phyloP scores from a whole-genome alignment of 2,329 filamentous ascomycete species.

The Bimuria novae-zelandiae region DNA sequence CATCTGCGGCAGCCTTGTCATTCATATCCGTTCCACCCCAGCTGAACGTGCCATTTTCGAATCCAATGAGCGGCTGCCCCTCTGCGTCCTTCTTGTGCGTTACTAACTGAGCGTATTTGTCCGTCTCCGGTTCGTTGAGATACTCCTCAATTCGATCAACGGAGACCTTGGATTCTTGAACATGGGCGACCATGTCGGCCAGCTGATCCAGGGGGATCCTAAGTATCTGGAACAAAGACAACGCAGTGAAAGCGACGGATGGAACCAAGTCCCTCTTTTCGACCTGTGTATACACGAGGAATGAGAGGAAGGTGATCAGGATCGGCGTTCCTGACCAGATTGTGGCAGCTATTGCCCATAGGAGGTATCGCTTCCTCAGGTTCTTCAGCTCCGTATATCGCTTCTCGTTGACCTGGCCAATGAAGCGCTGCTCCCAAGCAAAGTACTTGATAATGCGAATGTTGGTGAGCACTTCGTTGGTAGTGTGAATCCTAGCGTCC shows the following conservation, averaged over 20 bases:
- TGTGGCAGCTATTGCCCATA: slow-evolving; percentile 90
- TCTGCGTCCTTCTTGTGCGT: slow-evolving; percentile 69
- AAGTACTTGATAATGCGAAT: slow-evolving; percentile 99
- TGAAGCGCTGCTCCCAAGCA: slow-evolving; percentile 94
- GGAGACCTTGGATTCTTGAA: slow-evolving; percentile 96
- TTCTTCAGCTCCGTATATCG: slow-evolving; percentile 76
- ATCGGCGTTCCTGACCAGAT: slow-evolving; percentile 97
- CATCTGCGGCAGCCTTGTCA: slow-evolving; percentile 64
- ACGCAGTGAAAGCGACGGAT: slow-evolving; percentile 91
- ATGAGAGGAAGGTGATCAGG: slow-evolving; percentile 94
- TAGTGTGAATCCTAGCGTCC: slow-evolving; percentile 93
- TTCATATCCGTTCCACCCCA: slow-evolving; percentile 71
- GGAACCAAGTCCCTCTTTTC: slow-evolving; percentile 89
- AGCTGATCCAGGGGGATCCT: slow-evolving; percentile 93
- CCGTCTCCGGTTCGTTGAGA: slow-evolving; percentile 88
- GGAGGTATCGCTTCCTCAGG: slow-evolving; percentile 79
- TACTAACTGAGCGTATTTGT: slow-evolving; percentile 87
- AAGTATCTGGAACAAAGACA: slow-evolving; percentile 93
- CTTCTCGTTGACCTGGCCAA: slow-evolving; percentile 86
- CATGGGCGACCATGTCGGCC: slow-evolving; percentile 97
- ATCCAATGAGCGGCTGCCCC: slow-evolving; percentile 77
- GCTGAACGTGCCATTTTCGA: slow-evolving; percentile 81
- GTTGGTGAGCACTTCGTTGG: slow-evolving; percentile 92
- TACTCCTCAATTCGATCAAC: slow-evolving; percentile 97
- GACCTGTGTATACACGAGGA: slow-evolving; percentile 87